Evolutionary conservation across 306 rosid species (phyloP).

Genomic region (Prunus salicina): DNA sequence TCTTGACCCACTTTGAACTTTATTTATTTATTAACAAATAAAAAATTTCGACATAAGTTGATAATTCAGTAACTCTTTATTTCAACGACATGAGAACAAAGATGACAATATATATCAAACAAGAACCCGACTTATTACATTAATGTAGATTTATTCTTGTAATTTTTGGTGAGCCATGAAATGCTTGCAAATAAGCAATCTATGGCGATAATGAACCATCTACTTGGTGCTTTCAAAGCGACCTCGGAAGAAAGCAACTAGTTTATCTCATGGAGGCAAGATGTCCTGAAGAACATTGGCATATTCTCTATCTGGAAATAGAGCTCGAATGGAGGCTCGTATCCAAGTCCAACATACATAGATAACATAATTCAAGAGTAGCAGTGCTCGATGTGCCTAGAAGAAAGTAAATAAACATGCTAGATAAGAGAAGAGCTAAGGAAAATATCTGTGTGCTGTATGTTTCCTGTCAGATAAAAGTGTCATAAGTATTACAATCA

Average conservation of each 20-base stretch:
- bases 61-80: no score
- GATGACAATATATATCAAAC: no score
- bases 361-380: background rate
- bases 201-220: no score
- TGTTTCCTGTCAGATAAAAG: conserved; percentile 54
- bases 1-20: no score
- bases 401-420: conserved; percentile 86
- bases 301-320: conserved; percentile 45
- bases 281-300: conserved; percentile 21
- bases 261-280: conserved; percentile 38
- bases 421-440: conserved; percentile 80
- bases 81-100: no score
- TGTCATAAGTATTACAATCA: conserved; percentile 1
- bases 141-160: no score
- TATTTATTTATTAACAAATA: no score
- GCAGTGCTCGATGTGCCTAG: background rate
- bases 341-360: conserved; percentile 37
- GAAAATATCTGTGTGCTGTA: conserved; percentile 95
- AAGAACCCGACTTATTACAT: no score
- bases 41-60: no score
- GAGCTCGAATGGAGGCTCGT: conserved; percentile 87
- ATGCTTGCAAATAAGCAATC: no score
- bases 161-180: no score
- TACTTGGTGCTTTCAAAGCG: background rate
- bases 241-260: conserved; percentile 21